A percentile compares a stretch with the other conserved stretches of the same genome.
Conservation (phyloP, 1,284 basidiomycete genomes). For the Tylopilus sp. region DNA sequence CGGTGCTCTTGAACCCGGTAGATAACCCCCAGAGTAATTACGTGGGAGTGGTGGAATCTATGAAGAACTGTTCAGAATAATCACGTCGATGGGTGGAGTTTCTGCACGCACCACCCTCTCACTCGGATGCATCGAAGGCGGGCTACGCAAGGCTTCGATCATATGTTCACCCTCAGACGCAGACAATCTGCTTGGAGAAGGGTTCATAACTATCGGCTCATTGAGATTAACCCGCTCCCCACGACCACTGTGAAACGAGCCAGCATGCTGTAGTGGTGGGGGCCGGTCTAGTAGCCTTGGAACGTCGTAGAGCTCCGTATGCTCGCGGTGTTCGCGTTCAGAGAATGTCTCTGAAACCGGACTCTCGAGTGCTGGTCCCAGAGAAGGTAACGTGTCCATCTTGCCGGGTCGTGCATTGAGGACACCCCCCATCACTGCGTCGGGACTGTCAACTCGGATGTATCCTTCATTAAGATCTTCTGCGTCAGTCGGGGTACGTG, state of each 20-base stretch:
- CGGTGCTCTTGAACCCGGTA: slow-evolving; percentile 24
- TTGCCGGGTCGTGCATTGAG: slow-evolving; percentile 35
- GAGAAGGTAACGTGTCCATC: slow-evolving; percentile 24
- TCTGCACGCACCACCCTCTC: slow-evolving; percentile 29
- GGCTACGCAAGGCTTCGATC: slow-evolving; percentile 27
- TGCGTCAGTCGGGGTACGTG: slow-evolving; percentile 34
- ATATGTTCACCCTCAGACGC: slow-evolving; percentile 33
- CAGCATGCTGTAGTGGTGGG: slow-evolving; percentile 18
- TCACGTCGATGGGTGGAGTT: background rate
- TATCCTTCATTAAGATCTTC: slow-evolving; percentile 35
- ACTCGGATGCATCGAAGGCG: slow-evolving; percentile 22
- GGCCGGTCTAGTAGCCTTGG: slow-evolving; percentile 31
- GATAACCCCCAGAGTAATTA: slow-evolving; percentile 21
- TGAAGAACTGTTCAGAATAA: background rate
- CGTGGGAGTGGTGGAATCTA: slow-evolving; percentile 35
- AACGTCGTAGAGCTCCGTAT: slow-evolving; percentile 12
- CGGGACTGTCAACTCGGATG: slow-evolving; percentile 33
- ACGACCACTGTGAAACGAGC: slow-evolving; percentile 25
- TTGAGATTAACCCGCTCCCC: slow-evolving; percentile 18
- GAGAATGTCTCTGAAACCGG: slow-evolving; percentile 25
- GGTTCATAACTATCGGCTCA: slow-evolving; percentile 27
- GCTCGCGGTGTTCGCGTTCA: slow-evolving; percentile 29
- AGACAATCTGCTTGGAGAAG: slow-evolving; percentile 24
- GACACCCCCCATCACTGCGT: slow-evolving; percentile 34
- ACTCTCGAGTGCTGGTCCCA: slow-evolving; percentile 20